Evolutionary conservation across 148 eudicot genomes (phyloP).

Genomic region (Hydrangea macrophylla): DNA sequence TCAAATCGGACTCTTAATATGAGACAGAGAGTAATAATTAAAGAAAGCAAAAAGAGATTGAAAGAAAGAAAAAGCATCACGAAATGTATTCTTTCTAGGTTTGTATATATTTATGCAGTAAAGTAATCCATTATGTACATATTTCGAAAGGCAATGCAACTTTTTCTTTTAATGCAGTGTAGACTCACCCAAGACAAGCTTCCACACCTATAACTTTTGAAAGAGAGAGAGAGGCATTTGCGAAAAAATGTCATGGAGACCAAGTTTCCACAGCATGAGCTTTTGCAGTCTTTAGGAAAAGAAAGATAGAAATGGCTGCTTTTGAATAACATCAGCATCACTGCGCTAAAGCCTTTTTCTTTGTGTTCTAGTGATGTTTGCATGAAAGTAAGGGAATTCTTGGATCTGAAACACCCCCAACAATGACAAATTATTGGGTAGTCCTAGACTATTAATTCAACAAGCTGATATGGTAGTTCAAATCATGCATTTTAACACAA

Average conservation of each 20-base stretch:
- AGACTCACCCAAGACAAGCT: slow-evolving; percentile 38
- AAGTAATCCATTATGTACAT: slow-evolving; percentile 9
- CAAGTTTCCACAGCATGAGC: slow-evolving; percentile 66
- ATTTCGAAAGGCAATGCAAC: slow-evolving; percentile 41
- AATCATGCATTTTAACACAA: too few species aligned
- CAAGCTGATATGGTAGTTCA: too few species aligned
- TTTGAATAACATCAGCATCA: slow-evolving; percentile 38
- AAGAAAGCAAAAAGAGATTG: slow-evolving; percentile 17
- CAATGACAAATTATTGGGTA: slow-evolving; percentile 10
- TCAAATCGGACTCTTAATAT: too few species aligned
- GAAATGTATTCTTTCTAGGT: slow-evolving; percentile 21
- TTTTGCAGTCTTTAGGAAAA: slow-evolving; percentile 54
- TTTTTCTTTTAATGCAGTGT: slow-evolving; percentile 36
- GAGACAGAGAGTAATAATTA: too few species aligned
- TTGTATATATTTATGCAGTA: slow-evolving; percentile 6
- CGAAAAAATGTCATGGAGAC: slow-evolving; percentile 40
- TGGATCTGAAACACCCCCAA: slow-evolving; percentile 43
- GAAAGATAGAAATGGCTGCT: slow-evolving; percentile 31
- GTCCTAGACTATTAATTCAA: too few species aligned
- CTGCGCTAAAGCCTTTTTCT: slow-evolving; percentile 29
- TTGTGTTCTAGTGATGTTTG: slow-evolving; percentile 32
- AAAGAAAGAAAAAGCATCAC: slow-evolving; percentile 10
- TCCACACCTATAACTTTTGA: slow-evolving; percentile 22
- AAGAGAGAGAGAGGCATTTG: neutral
- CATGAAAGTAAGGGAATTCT: slow-evolving; percentile 68